Conservation (phyloP, 495 filamentous ascomycete species). For the Staphylotrichum tortipilum region DNA sequence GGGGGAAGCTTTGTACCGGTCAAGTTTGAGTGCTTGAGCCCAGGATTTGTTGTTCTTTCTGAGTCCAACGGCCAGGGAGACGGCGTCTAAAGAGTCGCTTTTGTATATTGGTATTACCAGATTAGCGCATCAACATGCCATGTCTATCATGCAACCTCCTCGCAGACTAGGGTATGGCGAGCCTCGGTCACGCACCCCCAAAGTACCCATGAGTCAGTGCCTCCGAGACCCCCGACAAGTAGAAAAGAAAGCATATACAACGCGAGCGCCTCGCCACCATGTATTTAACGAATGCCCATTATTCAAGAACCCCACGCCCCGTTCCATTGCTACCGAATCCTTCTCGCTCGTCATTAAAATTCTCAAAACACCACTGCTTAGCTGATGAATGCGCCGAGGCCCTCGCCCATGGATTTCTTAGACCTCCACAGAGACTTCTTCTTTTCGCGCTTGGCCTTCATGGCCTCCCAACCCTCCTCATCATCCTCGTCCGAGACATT, state of each 20-base stretch:
- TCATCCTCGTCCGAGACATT: constrained; percentile 61
- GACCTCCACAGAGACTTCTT: constrained; percentile 66
- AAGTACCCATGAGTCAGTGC: too few species aligned
- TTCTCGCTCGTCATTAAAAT: background rate
- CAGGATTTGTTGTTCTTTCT: too few species aligned
- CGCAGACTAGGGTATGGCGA: constrained; percentile 2
- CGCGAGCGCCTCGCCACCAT: background rate
- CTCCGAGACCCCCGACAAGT: background rate
- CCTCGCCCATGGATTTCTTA: constrained; percentile 46
- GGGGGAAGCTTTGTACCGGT: background rate
- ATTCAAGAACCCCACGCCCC: background rate
- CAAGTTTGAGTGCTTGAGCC: background rate
- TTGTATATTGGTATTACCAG: constrained; percentile 23
- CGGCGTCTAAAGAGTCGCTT: background rate
- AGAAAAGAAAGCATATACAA: constrained; percentile 2
- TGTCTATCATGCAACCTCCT: constrained; percentile 29
- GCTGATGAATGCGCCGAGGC: constrained; percentile 35
- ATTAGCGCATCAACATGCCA: constrained; percentile 28
- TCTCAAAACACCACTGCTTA: constrained; percentile 12
- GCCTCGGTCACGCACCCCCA: too few species aligned
- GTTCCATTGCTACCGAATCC: background rate
- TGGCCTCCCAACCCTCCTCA: constrained; percentile 72
- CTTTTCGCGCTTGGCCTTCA: constrained; percentile 75
- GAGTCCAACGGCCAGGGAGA: too few species aligned
- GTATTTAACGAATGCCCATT: background rate